A percentile compares a stretch with the other conserved stretches of the same genome.
These are phyloP conservation scores for Diplocarpon rosae DNA, from an alignment of 2,329 filamentous ascomycete genomes.

Conservation along the genomic window DNA sequence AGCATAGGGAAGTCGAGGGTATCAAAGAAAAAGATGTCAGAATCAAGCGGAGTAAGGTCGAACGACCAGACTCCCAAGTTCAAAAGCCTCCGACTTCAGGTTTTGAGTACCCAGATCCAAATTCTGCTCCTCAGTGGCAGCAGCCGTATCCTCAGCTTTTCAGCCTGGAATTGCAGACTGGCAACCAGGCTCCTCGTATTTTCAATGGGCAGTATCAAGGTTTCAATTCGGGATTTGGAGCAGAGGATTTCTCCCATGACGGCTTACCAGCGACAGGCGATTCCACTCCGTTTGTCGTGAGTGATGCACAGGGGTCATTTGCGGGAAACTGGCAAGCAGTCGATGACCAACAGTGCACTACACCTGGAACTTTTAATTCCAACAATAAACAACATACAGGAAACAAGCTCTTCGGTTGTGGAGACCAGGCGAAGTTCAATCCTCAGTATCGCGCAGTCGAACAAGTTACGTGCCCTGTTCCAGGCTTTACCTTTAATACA, in stretches of 20 bases:
- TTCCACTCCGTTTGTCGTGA: not conserved
- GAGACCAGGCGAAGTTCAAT: not conserved
- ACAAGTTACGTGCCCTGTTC: not conserved
- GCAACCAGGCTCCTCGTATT: not conserved
- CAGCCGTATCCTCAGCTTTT: not conserved
- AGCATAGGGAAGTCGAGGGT: not conserved
- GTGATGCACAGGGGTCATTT: not conserved
- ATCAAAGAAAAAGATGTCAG: slow-evolving; percentile 1
- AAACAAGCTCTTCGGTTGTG: not conserved
- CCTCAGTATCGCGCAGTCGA: not conserved
- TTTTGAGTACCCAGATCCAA: slow-evolving; percentile 1
- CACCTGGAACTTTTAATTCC: not conserved
- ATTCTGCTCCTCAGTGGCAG: not conserved
- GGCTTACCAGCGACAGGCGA: not conserved
- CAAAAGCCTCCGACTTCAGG: not conserved
- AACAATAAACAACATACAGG: not conserved
- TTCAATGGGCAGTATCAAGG: not conserved
- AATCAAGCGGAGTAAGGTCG: slow-evolving; percentile 2
- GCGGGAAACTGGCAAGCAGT: not conserved
- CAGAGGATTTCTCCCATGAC: not conserved
- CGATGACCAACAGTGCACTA: not conserved
- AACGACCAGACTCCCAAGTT: slow-evolving; percentile 1
- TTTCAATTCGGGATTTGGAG: not conserved
- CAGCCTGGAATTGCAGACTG: not conserved
- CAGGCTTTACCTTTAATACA: no score